A percentile compares a stretch with the other conserved stretches of the same genome.
Evolutionary conservation across 306 rosid genomes (phyloP).

Genomic region (Cyclanthera cordifolia): DNA sequence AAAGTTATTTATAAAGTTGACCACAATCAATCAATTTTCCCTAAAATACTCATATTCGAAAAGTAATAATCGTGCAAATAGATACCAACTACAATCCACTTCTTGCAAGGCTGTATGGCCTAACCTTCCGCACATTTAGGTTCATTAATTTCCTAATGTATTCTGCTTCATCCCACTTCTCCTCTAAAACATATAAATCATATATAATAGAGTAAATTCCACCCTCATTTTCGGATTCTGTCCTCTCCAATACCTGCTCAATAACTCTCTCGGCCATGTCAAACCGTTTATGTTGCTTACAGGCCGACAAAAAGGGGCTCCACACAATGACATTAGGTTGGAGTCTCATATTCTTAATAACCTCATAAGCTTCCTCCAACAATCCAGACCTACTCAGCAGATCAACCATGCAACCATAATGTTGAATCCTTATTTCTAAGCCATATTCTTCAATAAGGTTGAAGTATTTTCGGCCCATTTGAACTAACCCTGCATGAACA

Average conservation of each 20-base stretch:
- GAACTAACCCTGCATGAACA: slow-evolving; percentile 35
- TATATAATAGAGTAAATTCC: slow-evolving; percentile 38
- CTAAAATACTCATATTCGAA: too few relatives aligned
- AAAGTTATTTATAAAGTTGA: neutral
- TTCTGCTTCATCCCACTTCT: slow-evolving; percentile 48
- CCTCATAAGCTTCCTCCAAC: slow-evolving; percentile 47
- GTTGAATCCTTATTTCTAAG: slow-evolving; percentile 39
- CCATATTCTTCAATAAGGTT: slow-evolving; percentile 41
- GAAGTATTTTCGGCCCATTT: slow-evolving; percentile 40
- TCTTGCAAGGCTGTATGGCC: slow-evolving; percentile 30
- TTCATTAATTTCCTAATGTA: slow-evolving; percentile 35
- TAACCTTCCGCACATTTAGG: slow-evolving; percentile 26
- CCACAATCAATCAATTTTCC: neutral
- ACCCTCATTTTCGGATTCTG: slow-evolving; percentile 31
- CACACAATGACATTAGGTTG: slow-evolving; percentile 37
- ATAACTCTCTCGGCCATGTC: slow-evolving; percentile 51
- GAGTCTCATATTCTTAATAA: slow-evolving; percentile 33
- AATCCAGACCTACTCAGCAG: slow-evolving; percentile 45
- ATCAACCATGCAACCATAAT: slow-evolving; percentile 52
- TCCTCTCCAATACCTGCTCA: slow-evolving; percentile 26
- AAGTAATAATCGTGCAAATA: too few relatives aligned
- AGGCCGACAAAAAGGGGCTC: slow-evolving; percentile 44
- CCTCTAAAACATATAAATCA: slow-evolving; percentile 48
- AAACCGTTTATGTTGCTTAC: slow-evolving; percentile 42
- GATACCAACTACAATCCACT: slow-evolving; percentile 10